phyloP scores from a whole-genome alignment of 495 filamentous ascomycete genomes.

The Daldinia decipiens region DNA sequence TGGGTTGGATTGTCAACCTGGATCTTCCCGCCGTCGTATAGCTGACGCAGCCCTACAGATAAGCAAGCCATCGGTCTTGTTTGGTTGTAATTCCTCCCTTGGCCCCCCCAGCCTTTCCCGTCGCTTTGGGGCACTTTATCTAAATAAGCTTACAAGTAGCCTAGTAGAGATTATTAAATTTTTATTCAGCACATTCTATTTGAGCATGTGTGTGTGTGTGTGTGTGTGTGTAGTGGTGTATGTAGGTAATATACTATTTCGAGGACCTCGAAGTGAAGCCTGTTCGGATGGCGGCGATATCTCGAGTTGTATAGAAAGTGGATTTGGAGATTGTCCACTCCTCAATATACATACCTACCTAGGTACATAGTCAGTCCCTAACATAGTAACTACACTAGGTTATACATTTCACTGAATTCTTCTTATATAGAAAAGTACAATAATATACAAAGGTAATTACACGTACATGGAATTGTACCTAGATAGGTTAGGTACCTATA shows the following conservation, averaged over 20 bases:
- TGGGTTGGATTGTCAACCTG: constrained; percentile 43
- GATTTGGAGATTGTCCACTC: not conserved
- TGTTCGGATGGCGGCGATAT: not conserved
- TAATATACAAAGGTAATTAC: not conserved
- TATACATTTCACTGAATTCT: no score
- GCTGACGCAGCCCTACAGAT: constrained; percentile 50
- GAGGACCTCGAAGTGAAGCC: constrained; percentile 13
- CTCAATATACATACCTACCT: no score
- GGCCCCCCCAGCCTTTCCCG: constrained; percentile 31
- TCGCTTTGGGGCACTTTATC: constrained; percentile 38
- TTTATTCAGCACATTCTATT: constrained; percentile 7
- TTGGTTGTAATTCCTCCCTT: constrained; percentile 42
- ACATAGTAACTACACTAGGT: not conserved
- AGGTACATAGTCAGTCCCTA: no score
- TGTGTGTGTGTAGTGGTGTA: not conserved
- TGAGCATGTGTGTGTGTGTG: not conserved
- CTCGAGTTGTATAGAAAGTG: not conserved
- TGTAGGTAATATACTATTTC: not conserved
- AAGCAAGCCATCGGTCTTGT: constrained; percentile 29
- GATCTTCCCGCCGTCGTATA: constrained; percentile 44
- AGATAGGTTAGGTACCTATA: no score
- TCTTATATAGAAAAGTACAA: not conserved
- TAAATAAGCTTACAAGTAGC: constrained; percentile 33
- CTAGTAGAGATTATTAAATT: constrained; percentile 22
- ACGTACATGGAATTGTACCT: not conserved